These are phyloP conservation scores for Evernia prunastri DNA, from an alignment of 495 filamentous ascomycete genomes.

Conservation along the genomic window DNA sequence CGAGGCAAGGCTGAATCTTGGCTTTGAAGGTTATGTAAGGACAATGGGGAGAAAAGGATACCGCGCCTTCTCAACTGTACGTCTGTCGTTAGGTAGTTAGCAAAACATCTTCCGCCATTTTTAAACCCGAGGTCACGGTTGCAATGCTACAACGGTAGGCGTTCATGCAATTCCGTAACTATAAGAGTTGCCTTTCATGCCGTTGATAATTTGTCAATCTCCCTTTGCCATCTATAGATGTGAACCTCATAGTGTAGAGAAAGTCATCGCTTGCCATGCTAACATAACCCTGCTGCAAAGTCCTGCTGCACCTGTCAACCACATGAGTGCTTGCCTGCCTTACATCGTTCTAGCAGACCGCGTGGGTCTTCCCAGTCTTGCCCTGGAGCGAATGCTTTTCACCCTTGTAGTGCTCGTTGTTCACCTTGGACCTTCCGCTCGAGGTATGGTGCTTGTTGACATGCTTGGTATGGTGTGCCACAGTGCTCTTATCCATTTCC, in stretches of 20 bases:
- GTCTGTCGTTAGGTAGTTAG: neutral
- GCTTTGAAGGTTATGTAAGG: neutral
- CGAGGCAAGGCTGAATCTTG: neutral
- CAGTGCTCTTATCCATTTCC: slow-evolving; percentile 62
- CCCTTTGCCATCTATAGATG: neutral
- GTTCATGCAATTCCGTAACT: neutral
- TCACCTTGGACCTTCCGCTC: slow-evolving; percentile 50
- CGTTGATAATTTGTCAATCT: neutral
- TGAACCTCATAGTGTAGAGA: neutral
- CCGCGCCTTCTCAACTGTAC: neutral
- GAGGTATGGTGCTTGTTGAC: slow-evolving; percentile 51
- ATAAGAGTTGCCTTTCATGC: neutral
- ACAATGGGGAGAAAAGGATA: neutral
- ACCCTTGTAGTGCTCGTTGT: slow-evolving; percentile 60
- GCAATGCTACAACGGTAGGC: neutral
- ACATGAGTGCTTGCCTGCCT: neutral
- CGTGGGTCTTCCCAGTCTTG: slow-evolving; percentile 82
- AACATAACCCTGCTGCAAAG: neutral
- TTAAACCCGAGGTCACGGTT: no score
- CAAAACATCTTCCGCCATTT: neutral
- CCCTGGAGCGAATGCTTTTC: slow-evolving; percentile 84
- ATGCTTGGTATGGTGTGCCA: slow-evolving; percentile 53
- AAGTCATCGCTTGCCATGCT: neutral
- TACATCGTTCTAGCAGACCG: slow-evolving; percentile 53
- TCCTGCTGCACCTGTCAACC: neutral